phyloP scores from a whole-genome alignment of 768 basidiomycete genomes.

The Podaxis pistillaris region DNA sequence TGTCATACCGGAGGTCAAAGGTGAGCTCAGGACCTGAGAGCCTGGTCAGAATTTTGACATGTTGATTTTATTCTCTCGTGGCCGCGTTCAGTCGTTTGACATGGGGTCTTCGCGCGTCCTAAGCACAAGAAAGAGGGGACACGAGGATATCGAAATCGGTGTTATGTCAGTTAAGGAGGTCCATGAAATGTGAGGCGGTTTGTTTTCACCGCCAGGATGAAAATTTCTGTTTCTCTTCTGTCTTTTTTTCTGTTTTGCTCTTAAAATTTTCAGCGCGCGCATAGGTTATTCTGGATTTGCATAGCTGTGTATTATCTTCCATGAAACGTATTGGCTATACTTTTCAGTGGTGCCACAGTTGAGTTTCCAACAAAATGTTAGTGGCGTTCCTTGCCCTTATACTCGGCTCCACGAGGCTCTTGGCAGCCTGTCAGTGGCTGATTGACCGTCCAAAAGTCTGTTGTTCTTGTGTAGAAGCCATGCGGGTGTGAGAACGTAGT shows the following conservation, averaged over 20 bases:
- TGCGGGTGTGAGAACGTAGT: not conserved
- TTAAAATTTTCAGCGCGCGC: too few relatives aligned
- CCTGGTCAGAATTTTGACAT: not conserved
- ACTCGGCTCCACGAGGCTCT: not conserved
- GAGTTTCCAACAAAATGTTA: not conserved
- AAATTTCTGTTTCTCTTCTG: too few relatives aligned
- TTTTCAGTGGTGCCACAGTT: too few relatives aligned
- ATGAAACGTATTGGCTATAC: too few relatives aligned
- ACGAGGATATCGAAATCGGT: conserved; percentile 7
- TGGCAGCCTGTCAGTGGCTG: not conserved
- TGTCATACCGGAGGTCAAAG: conserved; percentile 1
- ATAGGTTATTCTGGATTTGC: not conserved
- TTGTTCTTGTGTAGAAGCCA: not conserved
- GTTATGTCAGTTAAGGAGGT: not conserved
- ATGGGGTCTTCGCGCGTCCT: not conserved
- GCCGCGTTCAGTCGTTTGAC: not conserved
- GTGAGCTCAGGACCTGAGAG: not conserved
- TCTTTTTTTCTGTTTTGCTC: too few relatives aligned
- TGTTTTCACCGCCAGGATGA: too few relatives aligned
- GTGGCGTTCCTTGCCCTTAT: not conserved
- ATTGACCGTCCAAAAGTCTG: not conserved
- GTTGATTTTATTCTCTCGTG: not conserved
- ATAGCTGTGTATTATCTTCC: not conserved
- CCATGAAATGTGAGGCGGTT: not conserved
- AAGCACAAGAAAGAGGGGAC: not conserved